These are phyloP conservation scores for Paramecium sonneborni DNA, from an alignment of 73 alveolate species.

Conservation along the genomic window DNA sequence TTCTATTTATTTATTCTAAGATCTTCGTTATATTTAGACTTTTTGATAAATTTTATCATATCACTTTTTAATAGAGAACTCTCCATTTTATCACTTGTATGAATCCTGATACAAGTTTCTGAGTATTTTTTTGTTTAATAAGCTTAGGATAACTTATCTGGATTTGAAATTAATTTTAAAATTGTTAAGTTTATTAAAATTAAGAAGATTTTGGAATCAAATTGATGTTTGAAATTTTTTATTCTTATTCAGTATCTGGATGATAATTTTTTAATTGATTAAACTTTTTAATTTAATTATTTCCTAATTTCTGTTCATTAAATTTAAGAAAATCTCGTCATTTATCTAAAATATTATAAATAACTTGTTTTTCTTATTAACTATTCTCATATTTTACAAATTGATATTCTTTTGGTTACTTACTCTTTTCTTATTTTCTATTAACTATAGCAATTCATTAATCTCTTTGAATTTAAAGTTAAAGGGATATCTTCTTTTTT, in stretches of 20 bases:
- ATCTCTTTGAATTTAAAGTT: slow-evolving; percentile 2
- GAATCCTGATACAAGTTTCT: not conserved
- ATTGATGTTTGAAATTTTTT: not conserved
- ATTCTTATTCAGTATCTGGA: not conserved
- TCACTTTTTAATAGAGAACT: not conserved
- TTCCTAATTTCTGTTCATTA: not conserved
- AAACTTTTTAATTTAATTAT: not conserved
- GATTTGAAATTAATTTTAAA: not conserved
- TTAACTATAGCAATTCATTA: not conserved
- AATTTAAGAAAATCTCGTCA: not conserved
- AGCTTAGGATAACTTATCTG: not conserved
- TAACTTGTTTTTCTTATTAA: not conserved
- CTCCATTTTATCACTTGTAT: not conserved
- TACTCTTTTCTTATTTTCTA: not conserved
- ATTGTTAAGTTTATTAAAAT: not conserved
- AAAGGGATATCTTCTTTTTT: slow-evolving; percentile 4
- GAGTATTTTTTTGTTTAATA: not conserved
- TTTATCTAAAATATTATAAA: not conserved
- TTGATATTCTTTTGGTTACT: not conserved
- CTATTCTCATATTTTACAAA: not conserved
- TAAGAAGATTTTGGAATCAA: not conserved
- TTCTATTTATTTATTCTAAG: not conserved
- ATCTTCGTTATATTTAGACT: not conserved
- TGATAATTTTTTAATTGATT: not conserved
- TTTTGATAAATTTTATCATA: not conserved